Conservation (phyloP, 148 eudicot genomes). For the Chenopodium suecicum region DNA sequence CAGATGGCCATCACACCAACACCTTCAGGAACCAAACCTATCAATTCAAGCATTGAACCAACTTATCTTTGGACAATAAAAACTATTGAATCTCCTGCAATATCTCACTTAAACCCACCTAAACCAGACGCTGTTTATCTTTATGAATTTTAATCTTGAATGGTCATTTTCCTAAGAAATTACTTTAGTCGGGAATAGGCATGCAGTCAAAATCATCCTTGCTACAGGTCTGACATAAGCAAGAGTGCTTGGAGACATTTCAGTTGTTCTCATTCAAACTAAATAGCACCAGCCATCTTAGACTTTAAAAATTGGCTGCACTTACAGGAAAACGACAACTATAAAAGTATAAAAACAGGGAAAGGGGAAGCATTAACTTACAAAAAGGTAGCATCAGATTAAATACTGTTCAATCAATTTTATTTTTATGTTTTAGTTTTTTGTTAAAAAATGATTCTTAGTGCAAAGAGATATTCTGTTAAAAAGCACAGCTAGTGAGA, state of each 20-base stretch:
- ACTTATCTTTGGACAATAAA: background rate
- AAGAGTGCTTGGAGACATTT: background rate
- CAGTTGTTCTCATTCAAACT: background rate
- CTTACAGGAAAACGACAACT: background rate
- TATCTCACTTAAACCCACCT: background rate
- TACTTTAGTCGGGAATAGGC: background rate
- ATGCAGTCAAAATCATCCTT: background rate
- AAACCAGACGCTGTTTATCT: constrained; percentile 4
- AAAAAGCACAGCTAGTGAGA: too few species aligned
- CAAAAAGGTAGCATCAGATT: too few species aligned
- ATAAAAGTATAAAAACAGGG: too few species aligned
- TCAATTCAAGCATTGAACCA: background rate
- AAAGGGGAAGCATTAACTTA: too few species aligned
- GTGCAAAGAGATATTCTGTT: too few species aligned
- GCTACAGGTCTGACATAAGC: background rate
- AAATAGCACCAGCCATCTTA: background rate
- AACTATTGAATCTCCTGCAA: background rate
- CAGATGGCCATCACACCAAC: too few species aligned
- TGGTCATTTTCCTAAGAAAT: background rate
- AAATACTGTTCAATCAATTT: too few species aligned
- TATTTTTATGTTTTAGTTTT: too few species aligned
- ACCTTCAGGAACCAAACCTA: background rate
- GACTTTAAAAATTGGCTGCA: background rate
- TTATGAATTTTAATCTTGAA: background rate
- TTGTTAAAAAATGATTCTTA: too few species aligned